These are phyloP conservation scores for Fusarium sp. DNA, from an alignment of 2,329 filamentous ascomycete genomes.

Conservation along the genomic window DNA sequence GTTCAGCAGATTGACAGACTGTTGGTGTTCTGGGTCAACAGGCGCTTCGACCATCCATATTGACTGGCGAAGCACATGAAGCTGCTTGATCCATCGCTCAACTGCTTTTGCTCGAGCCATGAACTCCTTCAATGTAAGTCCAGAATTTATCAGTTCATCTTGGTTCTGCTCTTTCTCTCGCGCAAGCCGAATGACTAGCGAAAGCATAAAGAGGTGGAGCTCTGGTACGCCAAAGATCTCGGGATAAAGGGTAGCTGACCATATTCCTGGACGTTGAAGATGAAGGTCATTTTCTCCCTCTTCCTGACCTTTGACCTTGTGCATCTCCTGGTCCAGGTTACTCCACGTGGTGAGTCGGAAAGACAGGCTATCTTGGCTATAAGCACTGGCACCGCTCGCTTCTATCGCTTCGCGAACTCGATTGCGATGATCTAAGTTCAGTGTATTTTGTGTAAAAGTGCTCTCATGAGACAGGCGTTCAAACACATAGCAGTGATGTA, in stretches of 20 bases:
- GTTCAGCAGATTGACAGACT: conserved; percentile 5
- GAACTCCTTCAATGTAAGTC: conserved; percentile 3
- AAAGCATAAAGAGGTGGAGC: conserved; percentile 22
- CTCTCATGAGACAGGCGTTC: conserved; percentile 21
- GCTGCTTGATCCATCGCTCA: conserved; percentile 23
- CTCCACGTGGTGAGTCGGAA: conserved; percentile 18
- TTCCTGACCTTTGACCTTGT: conserved; percentile 5
- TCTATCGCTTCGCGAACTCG: conserved; percentile 22
- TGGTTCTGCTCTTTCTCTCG: conserved; percentile 9
- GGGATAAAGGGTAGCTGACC: conserved; percentile 26
- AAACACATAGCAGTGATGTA: conserved; percentile 28
- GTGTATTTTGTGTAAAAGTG: neutral
- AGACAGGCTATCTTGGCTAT: conserved; percentile 13
- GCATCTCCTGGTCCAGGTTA: conserved; percentile 24
- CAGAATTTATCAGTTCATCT: neutral
- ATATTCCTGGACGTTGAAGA: conserved; percentile 19
- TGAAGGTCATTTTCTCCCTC: conserved; percentile 33
- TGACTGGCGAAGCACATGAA: conserved; percentile 1
- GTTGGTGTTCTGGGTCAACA: conserved; percentile 8
- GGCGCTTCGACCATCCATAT: conserved; percentile 4
- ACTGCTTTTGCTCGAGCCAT: conserved; percentile 18
- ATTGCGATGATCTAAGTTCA: conserved; percentile 9
- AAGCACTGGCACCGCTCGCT: conserved; percentile 9
- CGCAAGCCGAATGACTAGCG: conserved; percentile 13
- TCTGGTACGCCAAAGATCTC: conserved; percentile 32